Conservation (phyloP, 768 basidiomycete genomes). For the Dentipellis fragilis region DNA sequence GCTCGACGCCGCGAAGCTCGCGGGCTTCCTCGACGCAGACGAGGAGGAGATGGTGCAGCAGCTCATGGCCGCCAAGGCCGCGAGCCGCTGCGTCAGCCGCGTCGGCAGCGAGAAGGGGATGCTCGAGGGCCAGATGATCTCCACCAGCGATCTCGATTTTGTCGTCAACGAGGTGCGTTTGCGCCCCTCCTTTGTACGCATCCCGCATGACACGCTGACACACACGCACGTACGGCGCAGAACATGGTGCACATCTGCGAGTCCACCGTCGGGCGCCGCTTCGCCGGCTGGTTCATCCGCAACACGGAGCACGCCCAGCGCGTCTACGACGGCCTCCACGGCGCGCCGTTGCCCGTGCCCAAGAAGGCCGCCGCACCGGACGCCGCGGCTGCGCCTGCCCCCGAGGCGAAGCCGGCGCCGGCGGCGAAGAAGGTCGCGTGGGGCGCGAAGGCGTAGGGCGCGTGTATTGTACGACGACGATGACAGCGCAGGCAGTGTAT, state of each 20-base stretch:
- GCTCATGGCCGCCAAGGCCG: conserved; percentile 94
- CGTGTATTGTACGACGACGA: not conserved
- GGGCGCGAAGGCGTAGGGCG: conserved; percentile 1
- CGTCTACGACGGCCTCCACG: conserved; percentile 70
- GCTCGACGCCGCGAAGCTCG: conserved; percentile 83
- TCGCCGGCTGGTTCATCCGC: conserved; percentile 96
- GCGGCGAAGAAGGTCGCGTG: conserved; percentile 13
- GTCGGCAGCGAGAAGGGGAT: conserved; percentile 40
- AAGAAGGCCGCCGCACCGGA: conserved; percentile 3
- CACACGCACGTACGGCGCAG: conserved; percentile 28
- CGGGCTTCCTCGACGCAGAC: conserved; percentile 82
- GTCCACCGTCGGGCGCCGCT: conserved; percentile 85
- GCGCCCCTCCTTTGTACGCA: not conserved
- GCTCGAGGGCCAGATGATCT: conserved; percentile 78
- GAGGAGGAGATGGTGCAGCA: conserved; percentile 95
- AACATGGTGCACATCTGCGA: conserved; percentile 97
- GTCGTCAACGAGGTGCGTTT: conserved; percentile 79
- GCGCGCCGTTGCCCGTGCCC: conserved; percentile 37
- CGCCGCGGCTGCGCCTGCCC: no score
- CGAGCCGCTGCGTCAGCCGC: conserved; percentile 66
- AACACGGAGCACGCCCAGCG: conserved; percentile 89
- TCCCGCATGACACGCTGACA: not conserved
- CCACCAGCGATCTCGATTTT: conserved; percentile 92
- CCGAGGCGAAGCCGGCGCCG: conserved; percentile 5
- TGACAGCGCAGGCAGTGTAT: no score